Conservation (phyloP, 345 rosid species). For the Sonneratia alba region DNA sequence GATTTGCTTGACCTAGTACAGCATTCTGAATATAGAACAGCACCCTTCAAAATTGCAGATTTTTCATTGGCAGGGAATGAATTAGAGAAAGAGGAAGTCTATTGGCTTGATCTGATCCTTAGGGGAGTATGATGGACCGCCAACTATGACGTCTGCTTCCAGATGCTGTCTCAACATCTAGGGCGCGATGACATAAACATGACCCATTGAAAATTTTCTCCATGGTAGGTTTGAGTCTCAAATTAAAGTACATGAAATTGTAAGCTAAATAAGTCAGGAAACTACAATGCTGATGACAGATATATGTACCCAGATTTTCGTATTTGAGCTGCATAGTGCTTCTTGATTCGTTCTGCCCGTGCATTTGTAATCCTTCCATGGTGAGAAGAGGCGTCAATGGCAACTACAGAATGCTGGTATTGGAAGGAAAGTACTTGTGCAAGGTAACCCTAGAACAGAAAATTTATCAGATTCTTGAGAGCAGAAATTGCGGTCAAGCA, state of each 20-base stretch:
- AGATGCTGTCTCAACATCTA: not conserved
- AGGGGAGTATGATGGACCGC: not conserved
- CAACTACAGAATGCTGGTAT: conserved; percentile 65
- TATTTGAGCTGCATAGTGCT: conserved; percentile 62
- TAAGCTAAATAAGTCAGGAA: not conserved
- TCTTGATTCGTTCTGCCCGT: conserved; percentile 77
- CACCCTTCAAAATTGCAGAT: not conserved
- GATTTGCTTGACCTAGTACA: not conserved
- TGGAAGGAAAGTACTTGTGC: conserved; percentile 89
- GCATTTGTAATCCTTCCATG: conserved; percentile 71
- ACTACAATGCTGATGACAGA: not conserved
- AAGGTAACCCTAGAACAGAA: conserved; percentile 63
- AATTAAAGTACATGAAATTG: not conserved
- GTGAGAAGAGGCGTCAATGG: conserved; percentile 82
- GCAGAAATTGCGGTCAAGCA: not conserved
- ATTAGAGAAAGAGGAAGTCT: not conserved
- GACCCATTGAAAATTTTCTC: not conserved
- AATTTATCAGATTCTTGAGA: conserved; percentile 11
- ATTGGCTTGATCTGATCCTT: not conserved
- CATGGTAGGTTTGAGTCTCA: not conserved
- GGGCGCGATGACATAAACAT: not conserved
- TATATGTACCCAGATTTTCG: conserved; percentile 54
- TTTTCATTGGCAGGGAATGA: not conserved
- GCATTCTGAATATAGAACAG: not conserved
- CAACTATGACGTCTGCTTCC: not conserved